Conservation (phyloP, 106 monocot genomes). For the Dendrobium nobile region DNA sequence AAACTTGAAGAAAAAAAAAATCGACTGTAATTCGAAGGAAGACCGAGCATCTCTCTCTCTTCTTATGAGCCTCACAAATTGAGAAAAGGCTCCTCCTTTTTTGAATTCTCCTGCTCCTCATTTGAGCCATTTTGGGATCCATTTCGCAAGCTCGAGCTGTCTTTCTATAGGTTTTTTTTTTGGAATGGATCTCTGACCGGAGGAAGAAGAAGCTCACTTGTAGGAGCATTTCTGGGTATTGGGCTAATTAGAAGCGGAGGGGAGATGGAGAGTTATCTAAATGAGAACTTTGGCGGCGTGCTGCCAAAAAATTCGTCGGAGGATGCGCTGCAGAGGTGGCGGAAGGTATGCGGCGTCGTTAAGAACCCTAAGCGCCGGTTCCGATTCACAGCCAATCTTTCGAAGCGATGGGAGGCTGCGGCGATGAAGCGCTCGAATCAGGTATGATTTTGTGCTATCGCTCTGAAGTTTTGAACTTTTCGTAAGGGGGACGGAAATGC, state of each 20-base stretch:
- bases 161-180: background rate
- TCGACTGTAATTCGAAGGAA: no score
- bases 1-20: no score
- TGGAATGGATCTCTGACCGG: background rate
- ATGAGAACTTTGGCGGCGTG: conserved; percentile 76
- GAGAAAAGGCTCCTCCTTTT: background rate
- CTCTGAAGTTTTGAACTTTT: background rate
- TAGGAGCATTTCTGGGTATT: background rate
- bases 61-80: no score
- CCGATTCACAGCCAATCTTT: conserved; percentile 85
- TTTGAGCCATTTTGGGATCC: background rate
- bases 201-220: background rate
- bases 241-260: background rate
- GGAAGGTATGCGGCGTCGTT: conserved; percentile 66
- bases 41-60: background rate
- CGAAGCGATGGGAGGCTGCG: conserved; percentile 71
- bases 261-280: conserved; percentile 80
- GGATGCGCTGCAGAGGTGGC: conserved; percentile 74
- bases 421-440: conserved; percentile 85
- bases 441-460: conserved; percentile 17
- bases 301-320: conserved; percentile 85
- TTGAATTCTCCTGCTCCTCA: background rate
- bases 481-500: background rate
- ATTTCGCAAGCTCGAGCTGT: background rate
- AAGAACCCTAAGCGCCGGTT: conserved; percentile 96